Conservation (phyloP, 2,329 filamentous ascomycete species). For the Mollisiaceae sp. region DNA sequence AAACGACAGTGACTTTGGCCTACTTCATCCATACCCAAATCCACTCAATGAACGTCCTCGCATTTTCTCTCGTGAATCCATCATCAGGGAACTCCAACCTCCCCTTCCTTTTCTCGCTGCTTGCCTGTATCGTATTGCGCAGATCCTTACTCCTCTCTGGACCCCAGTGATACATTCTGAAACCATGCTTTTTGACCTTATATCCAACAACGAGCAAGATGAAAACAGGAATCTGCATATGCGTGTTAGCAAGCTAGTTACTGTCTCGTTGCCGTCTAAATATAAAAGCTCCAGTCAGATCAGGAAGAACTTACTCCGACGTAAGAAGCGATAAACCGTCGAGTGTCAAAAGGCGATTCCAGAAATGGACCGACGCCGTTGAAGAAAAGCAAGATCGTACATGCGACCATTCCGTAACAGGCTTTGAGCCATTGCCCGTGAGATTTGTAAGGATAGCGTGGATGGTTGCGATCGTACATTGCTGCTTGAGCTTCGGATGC, state of each 20-base stretch:
- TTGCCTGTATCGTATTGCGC: conserved; percentile 45
- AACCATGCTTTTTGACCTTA: conserved; percentile 46
- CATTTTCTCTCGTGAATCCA: conserved; percentile 43
- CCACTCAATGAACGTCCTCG: conserved; percentile 42
- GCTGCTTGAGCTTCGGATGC: conserved; percentile 45
- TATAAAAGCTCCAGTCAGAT: neutral
- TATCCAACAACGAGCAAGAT: conserved; percentile 46
- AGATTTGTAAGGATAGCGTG: conserved; percentile 47
- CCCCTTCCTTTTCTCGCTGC: conserved; percentile 44
- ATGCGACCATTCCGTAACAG: conserved; percentile 43
- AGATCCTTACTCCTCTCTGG: conserved; percentile 46
- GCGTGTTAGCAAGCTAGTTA: neutral
- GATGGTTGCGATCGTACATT: conserved; percentile 45
- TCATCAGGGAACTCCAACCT: conserved; percentile 46
- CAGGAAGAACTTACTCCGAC: conserved; percentile 44
- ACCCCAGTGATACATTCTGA: conserved; percentile 44
- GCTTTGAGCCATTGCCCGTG: conserved; percentile 49
- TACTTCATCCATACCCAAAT: conserved; percentile 48
- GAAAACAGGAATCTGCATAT: conserved; percentile 43
- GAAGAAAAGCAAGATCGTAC: conserved; percentile 44
- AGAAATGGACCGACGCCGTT: conserved; percentile 46
- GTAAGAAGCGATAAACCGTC: conserved; percentile 48
- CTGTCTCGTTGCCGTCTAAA: too few species aligned
- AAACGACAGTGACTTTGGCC: neutral
- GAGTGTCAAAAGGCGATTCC: conserved; percentile 43